Evolutionary conservation across 257 asterid genomes (phyloP).

Genomic region (Striga asiatica): DNA sequence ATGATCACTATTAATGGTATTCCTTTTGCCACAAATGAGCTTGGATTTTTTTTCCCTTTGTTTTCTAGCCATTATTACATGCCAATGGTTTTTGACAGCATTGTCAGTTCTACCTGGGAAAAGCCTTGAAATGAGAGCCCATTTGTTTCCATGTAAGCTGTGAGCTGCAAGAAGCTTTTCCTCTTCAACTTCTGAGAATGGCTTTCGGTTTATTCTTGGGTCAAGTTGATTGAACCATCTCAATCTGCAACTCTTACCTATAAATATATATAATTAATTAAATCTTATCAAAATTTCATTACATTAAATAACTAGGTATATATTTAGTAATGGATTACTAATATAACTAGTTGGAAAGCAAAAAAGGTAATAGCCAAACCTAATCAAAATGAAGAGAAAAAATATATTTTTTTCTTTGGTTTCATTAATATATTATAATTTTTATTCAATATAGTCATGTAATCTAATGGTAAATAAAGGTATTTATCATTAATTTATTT

Average conservation of each 20-base stretch:
- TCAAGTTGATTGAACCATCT: constrained; percentile 96
- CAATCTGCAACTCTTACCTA: constrained; percentile 91
- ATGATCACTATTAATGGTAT: constrained; percentile 14
- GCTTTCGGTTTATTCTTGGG: constrained; percentile 86
- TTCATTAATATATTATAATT: too few species aligned
- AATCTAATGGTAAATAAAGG: too few species aligned
- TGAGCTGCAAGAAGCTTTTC: constrained; percentile 77
- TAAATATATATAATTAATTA: too few species aligned
- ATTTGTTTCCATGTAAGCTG: constrained; percentile 72
- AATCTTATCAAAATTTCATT: too few species aligned
- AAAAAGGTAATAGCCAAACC: too few species aligned
- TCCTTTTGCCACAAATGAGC: constrained; percentile 31
- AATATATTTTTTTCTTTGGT: too few species aligned
- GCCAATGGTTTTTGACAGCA: constrained; percentile 97
- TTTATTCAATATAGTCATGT: too few species aligned
- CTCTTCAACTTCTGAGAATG: constrained; percentile 83
- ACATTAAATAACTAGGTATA: too few species aligned
- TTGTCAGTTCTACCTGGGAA: constrained; percentile 95
- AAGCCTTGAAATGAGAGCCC: constrained; percentile 85
- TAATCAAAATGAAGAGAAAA: too few species aligned
- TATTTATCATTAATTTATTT: not conserved
- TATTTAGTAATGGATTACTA: too few species aligned
- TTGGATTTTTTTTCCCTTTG: constrained; percentile 75
- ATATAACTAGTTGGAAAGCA: too few species aligned
- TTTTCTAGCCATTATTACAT: constrained; percentile 83